Evolutionary conservation across 768 basidiomycete genomes (phyloP), one percentile per base, ranked within the genome.

Genomic region (Zangia roseola): DNA sequence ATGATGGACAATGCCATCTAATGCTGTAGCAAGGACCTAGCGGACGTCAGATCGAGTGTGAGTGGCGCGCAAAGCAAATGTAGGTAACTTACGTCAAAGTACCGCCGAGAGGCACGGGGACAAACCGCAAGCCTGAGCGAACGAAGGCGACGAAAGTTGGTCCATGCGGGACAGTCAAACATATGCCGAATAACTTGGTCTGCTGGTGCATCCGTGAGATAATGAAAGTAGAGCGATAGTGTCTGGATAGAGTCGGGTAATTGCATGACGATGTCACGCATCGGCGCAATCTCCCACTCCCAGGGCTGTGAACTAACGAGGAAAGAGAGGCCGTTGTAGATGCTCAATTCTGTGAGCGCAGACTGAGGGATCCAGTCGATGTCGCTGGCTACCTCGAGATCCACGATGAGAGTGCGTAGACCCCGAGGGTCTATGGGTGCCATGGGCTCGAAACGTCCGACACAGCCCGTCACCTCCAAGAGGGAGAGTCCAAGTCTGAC

Each of bases 101-200:
- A 9, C 0, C 4, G 20, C 16, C 14, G 2, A 7, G n/a, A 2
- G 8, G 20, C n/a, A 4, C n/a, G n/a, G n/a, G n/a, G n/a, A n/a
- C n/a, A n/a, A 28, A 8, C 2, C 0, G 10, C n/a, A 16, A 55
- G 20, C 10, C 25, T 41, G 19, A 59, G 31, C 33, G 57, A 59
- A 33, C 40, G 43, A 40, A 59, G 49, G 14, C 19, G 23, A 21
- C 33, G 31, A 5, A 49, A 19, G 1, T 34, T 51, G 25, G 13
- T 36, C 53, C 53, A 47, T 1, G 12, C 16, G 2, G 21, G 40
- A 13, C 40, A 16, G 7, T 34, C 19, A 19, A 59, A 48, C 4
- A 47, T 40, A 1, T 2, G 4, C 17, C 6, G 23, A 12, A 37
- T 7, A 14, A 10, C 12, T n/a, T 19, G 17, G 1, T 23, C 20